Percentiles rank a stretch among this genome's conserved stretches.
These are phyloP conservation scores for Mycena floridula DNA, from an alignment of 768 basidiomycete species.

Conservation along the genomic window DNA sequence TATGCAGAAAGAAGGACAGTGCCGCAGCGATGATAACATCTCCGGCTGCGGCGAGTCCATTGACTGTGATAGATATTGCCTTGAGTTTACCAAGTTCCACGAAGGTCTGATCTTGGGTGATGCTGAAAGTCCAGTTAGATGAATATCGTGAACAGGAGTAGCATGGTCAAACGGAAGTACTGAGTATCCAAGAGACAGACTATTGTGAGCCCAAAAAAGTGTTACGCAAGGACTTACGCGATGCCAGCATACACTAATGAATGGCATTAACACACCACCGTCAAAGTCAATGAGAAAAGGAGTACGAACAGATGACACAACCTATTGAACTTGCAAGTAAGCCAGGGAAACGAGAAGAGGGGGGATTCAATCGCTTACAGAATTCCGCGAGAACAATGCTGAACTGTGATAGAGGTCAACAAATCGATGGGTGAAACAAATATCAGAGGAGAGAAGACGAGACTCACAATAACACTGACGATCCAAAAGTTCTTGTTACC, in stretches of 20 bases:
- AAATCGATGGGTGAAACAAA: too few relatives aligned
- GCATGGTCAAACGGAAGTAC: too few relatives aligned
- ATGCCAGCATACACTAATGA: neutral
- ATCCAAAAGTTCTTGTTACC: constrained; percentile 30
- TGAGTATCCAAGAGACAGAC: too few relatives aligned
- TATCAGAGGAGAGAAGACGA: too few relatives aligned
- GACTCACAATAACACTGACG: constrained; percentile 12
- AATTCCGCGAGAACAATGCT: constrained; percentile 20
- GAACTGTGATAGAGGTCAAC: constrained; percentile 5
- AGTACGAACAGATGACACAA: constrained; percentile 27
- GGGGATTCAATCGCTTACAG: constrained; percentile 8
- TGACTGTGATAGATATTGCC: constrained; percentile 42
- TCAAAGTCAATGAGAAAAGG: too few relatives aligned
- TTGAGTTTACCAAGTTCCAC: constrained; percentile 7
- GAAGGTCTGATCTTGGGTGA: neutral
- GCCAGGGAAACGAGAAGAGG: too few relatives aligned
- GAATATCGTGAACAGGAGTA: too few relatives aligned
- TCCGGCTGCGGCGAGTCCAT: constrained; percentile 38
- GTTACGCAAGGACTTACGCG: constrained; percentile 24
- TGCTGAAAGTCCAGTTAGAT: too few relatives aligned
- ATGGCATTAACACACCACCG: too few relatives aligned
- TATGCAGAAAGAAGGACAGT: constrained; percentile 40
- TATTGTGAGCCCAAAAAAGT: too few relatives aligned
- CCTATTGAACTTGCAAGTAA: too few relatives aligned
- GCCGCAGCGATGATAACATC: constrained; percentile 44